A percentile compares a stretch with the other conserved stretches of the same genome.
Evolutionary conservation across 2,329 filamentous ascomycete genomes (phyloP).

Genomic region (Dactylonectria macrodidyma): DNA sequence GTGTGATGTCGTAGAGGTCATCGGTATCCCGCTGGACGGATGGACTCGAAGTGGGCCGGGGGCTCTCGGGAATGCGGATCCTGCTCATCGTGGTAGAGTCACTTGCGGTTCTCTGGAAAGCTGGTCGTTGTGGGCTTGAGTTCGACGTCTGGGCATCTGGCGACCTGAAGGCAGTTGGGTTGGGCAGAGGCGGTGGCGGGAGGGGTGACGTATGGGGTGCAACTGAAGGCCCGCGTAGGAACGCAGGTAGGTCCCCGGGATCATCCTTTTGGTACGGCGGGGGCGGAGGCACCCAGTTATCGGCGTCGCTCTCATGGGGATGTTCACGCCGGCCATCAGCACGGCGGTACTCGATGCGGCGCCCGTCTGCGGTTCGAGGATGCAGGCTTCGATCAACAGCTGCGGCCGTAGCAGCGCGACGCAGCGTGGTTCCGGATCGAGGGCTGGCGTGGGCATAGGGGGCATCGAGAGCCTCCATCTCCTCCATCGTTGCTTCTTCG

Average conservation of each 20-base stretch:
- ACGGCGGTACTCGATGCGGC: constrained; percentile 74
- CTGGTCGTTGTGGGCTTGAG: constrained; percentile 32
- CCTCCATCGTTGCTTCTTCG: constrained; percentile 66
- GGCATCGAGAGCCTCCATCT: constrained; percentile 75
- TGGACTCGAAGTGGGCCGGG: constrained; percentile 53
- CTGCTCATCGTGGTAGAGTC: constrained; percentile 52
- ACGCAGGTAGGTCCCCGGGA: constrained; percentile 69
- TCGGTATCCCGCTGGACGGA: constrained; percentile 50
- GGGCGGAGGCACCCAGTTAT: constrained; percentile 90
- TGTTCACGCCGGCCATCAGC: constrained; percentile 80
- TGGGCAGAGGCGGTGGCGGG: constrained; percentile 40
- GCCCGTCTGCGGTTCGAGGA: constrained; percentile 67
- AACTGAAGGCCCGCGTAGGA: constrained; percentile 66
- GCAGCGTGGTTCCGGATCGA: constrained; percentile 78
- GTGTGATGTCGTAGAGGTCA: constrained; percentile 64
- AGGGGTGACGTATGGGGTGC: constrained; percentile 51
- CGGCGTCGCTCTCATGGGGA: constrained; percentile 88
- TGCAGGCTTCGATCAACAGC: constrained; percentile 80
- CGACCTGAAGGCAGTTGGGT: constrained; percentile 2
- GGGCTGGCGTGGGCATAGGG: constrained; percentile 82
- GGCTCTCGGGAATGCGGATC: constrained; percentile 42
- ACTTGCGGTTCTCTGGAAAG: constrained; percentile 54
- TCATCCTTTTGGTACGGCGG: constrained; percentile 83
- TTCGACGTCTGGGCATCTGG: constrained; percentile 20
- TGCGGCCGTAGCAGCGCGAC: constrained; percentile 82